phyloP scores from a whole-genome alignment of 805 yeast species.

The Hanseniaspora clermontiae region DNA sequence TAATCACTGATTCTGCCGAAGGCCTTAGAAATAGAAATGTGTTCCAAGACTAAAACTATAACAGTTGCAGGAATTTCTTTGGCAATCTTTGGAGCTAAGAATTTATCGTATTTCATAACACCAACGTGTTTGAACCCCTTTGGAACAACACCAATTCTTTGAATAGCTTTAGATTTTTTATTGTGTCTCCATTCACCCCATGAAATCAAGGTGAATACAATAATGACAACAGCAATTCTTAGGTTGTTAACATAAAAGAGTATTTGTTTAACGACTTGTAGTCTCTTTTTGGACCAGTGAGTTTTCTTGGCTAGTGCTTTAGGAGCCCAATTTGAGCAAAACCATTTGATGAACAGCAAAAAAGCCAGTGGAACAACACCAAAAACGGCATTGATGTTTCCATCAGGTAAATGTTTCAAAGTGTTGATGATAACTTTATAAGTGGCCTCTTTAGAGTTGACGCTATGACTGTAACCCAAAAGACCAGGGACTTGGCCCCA shows the following conservation, averaged over 20 bases:
- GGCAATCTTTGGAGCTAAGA: slow-evolving; percentile 48
- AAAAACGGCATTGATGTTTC: slow-evolving; percentile 76
- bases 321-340: slow-evolving; percentile 42
- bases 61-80: slow-evolving; percentile 76
- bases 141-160: slow-evolving; percentile 66
- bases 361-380: slow-evolving; percentile 65
- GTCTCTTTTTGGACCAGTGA: slow-evolving; percentile 8
- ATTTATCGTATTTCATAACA: slow-evolving; percentile 50
- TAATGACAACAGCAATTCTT: slow-evolving; percentile 70
- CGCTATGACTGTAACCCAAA: slow-evolving; percentile 56
- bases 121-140: slow-evolving; percentile 71
- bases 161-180: slow-evolving; percentile 33
- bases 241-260: slow-evolving; percentile 65
- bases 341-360: slow-evolving; percentile 60
- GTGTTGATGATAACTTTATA: slow-evolving; percentile 59
- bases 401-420: slow-evolving; percentile 54
- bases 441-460: slow-evolving; percentile 62
- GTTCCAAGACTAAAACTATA: slow-evolving; percentile 73
- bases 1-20: slow-evolving; percentile 88
- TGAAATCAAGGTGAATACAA: slow-evolving; percentile 70
- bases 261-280: slow-evolving; percentile 24
- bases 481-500: slow-evolving; percentile 78
- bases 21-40: slow-evolving; percentile 85
- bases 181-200: slow-evolving; percentile 57
- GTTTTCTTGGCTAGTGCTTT: slow-evolving; percentile 33